Base-by-base conservation (phyloP, 345 rosid species). In the Citrus reticulata region DNA sequence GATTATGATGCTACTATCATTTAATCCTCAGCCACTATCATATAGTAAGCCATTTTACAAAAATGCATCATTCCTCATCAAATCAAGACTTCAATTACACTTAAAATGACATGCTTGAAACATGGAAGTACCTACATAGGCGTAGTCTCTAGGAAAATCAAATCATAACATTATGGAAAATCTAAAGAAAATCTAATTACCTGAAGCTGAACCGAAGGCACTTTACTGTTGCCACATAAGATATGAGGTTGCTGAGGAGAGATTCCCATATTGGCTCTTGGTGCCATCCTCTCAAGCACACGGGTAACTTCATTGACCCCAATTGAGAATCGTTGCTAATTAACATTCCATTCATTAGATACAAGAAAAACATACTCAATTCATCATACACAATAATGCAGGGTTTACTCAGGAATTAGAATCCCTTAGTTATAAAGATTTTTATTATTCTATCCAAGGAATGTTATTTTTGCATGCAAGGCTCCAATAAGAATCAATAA, bases 281-380 rank as follows among this genome's bases (percentile, higher is more conserved):
- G 82, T 37, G 80, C 69, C 97, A 92, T 94, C 40, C 91, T 77
- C 80, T 94, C 97, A n/a, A 94, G 92, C 77, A 75, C 81, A 63
- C 95, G 93, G 4, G 95, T 91, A n/a, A 94, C 97, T 65, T 94
- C 98, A 75, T 94, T 94, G 74, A 92, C 90, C 74, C 98, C 98
- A 79, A 94, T 83, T 5, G 98, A 87, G 62, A 94, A 85, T 91
- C 89, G 94, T 90, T 88, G 93, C 98, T 92, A 77, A 19, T 60
- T 8, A 42, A 78, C 17, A 51, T 5, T 24, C 64, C 78, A 70
- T 54, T 20, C 22, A 32, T 64, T 20, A 80, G 74, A 77, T 22
- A 27, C 27, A 64, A 10, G 22, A 10, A 39, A 11, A 68, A 13
- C 24, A 54, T 54, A 17, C 6, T 54, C 58, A 54, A 5, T 10